These are phyloP conservation scores for Monosporascus sp. DNA, from an alignment of 2,329 filamentous ascomycete species.

Conservation along the genomic window DNA sequence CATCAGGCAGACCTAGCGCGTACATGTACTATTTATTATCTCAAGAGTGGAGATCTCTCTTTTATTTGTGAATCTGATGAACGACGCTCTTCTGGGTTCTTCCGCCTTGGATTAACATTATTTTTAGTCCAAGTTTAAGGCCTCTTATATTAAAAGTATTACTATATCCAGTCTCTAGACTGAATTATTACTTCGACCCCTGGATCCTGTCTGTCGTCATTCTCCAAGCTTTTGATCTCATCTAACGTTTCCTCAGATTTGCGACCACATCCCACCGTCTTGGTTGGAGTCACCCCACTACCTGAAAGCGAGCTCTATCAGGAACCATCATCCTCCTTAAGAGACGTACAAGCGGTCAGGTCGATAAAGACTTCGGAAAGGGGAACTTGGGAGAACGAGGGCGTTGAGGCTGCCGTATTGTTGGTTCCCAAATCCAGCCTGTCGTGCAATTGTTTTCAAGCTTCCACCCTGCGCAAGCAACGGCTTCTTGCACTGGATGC, in stretches of 20 bases:
- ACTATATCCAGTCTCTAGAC: neutral
- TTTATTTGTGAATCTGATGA: no score
- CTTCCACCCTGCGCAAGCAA: conserved; percentile 5
- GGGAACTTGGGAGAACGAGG: neutral
- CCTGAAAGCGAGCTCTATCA: neutral
- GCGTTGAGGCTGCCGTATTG: neutral
- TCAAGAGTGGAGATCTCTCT: no score
- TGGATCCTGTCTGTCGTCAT: neutral
- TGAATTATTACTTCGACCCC: neutral
- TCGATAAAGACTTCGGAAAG: neutral
- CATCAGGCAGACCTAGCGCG: no score
- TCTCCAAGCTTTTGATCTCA: neutral
- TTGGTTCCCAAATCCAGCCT: neutral
- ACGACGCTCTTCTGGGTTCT: no score
- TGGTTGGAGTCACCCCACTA: neutral
- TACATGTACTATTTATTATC: no score
- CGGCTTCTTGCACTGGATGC: conserved; percentile 9
- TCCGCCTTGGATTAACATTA: no score
- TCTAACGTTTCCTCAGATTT: neutral
- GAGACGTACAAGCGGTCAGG: neutral
- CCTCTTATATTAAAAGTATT: no score
- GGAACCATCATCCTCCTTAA: neutral
- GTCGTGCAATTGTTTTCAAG: conserved; percentile 1
- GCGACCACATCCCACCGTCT: neutral
- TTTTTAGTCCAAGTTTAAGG: neutral